Conservation (phyloP, 352 stramenopile species). For the Phytophthora brassicae region DNA sequence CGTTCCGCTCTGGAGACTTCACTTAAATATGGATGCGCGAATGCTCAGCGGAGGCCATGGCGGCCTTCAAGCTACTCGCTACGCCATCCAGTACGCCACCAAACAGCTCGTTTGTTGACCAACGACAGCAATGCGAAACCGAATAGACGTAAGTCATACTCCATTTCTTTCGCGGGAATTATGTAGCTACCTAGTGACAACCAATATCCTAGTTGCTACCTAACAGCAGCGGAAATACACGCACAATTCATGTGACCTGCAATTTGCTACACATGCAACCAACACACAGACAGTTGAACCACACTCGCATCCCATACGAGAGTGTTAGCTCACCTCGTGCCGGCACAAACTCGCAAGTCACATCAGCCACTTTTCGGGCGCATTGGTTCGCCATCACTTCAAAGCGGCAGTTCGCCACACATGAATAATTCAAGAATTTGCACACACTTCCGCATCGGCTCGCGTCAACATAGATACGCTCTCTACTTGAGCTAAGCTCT, state of each 20-base stretch:
- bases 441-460: background rate
- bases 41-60: slow-evolving; percentile 12
- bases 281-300: background rate
- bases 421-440: background rate
- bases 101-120: background rate
- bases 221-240: background rate
- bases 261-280: background rate
- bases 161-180: background rate
- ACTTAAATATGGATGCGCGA: slow-evolving; percentile 34
- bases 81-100: slow-evolving; percentile 25
- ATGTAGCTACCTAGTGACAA: background rate
- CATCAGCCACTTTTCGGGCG: background rate
- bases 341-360: background rate
- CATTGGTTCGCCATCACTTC: background rate
- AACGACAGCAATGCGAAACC: background rate
- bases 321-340: background rate
- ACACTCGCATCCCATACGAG: background rate
- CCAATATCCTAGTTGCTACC: background rate
- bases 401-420: background rate
- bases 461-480: background rate
- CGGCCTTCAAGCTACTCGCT: slow-evolving; percentile 15
- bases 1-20: slow-evolving; percentile 22
- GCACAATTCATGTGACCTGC: background rate
- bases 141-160: background rate
- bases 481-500: background rate